Percentiles rank a stretch among this genome's conserved stretches.
These are phyloP conservation scores for Solanum okadae DNA, from an alignment of 257 asterid genomes.

Conservation along the genomic window DNA sequence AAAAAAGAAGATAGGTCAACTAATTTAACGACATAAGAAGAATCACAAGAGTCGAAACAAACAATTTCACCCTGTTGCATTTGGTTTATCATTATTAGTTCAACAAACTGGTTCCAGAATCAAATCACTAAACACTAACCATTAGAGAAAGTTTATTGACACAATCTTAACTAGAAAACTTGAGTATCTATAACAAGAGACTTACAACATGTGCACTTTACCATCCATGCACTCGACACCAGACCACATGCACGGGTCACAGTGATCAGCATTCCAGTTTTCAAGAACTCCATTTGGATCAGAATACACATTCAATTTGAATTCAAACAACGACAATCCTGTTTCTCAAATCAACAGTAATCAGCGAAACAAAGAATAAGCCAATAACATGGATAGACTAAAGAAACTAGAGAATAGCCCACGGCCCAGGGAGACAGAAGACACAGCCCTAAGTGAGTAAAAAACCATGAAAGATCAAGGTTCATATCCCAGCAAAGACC, in stretches of 20 bases:
- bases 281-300: constrained; percentile 63
- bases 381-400: background rate
- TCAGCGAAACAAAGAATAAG: background rate
- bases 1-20: background rate
- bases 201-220: constrained; percentile 67
- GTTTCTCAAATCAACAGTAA: constrained; percentile 6
- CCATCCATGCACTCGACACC: constrained; percentile 67
- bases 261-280: constrained; percentile 57
- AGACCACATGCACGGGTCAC: constrained; percentile 72
- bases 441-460: background rate
- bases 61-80: background rate
- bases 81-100: background rate
- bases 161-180: background rate
- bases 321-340: constrained; percentile 64
- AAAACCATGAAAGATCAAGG: background rate
- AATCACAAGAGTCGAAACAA: background rate
- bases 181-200: background rate
- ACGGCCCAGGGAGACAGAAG: background rate
- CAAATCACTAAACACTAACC: background rate
- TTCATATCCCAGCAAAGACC: background rate
- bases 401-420: background rate
- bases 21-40: background rate
- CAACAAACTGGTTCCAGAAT: background rate
- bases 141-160: background rate
- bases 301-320: constrained; percentile 41